A percentile compares a stretch with the other conserved stretches of the same genome.
Evolutionary conservation across 768 basidiomycete species (phyloP).

Genomic region (Serendipita sp.): DNA sequence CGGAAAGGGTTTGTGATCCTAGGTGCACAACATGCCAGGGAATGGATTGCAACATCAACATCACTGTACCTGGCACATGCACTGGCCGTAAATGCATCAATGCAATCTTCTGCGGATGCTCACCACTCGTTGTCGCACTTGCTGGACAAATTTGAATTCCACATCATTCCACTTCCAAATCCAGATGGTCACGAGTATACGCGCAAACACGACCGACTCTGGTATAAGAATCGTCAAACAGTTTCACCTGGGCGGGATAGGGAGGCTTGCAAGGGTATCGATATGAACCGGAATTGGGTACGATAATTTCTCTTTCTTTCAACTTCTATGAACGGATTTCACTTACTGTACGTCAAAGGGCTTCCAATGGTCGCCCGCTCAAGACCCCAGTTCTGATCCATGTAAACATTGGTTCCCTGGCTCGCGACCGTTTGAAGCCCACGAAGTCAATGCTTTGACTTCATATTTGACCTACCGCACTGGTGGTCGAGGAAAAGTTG

Average conservation of each 20-base stretch:
- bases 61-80: conserved; percentile 59
- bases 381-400: conserved; percentile 27
- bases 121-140: conserved; percentile 5
- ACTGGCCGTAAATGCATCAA: conserved; percentile 34
- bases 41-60: conserved; percentile 73
- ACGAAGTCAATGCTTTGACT: conserved; percentile 59
- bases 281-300: conserved; percentile 48
- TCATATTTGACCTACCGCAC: conserved; percentile 39
- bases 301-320: conserved; percentile 17
- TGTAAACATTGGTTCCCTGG: conserved; percentile 72
- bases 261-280: conserved; percentile 41
- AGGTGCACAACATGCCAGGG: conserved; percentile 61
- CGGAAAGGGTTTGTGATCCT: conserved; percentile 43
- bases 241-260: conserved; percentile 27
- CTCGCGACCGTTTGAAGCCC: conserved; percentile 52
- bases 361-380: conserved; percentile 44
- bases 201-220: conserved; percentile 52
- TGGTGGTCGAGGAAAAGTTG: conserved; percentile 20
- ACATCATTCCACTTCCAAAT: conserved; percentile 50
- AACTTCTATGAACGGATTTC: not conserved
- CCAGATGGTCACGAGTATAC: conserved; percentile 64
- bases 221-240: conserved; percentile 60
- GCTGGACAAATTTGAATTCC: conserved; percentile 28
- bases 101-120: conserved; percentile 19
- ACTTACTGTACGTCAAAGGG: conserved; percentile 26